These are phyloP conservation scores for Cicer yamashitae DNA, from an alignment of 306 rosid species.

Conservation along the genomic window DNA sequence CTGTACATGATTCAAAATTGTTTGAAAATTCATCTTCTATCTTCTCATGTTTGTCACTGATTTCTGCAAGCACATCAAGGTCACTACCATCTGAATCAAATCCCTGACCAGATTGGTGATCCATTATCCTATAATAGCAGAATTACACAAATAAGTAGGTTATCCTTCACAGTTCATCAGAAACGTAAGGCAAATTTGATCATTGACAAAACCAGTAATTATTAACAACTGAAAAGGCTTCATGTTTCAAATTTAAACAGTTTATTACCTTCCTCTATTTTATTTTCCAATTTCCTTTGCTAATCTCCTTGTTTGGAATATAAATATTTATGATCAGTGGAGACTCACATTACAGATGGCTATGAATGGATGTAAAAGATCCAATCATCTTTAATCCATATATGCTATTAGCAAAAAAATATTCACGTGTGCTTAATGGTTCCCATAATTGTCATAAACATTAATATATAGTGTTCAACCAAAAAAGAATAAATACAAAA, in stretches of 20 bases:
- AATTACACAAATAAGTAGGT: constrained; percentile 25
- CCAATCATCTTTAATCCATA: not conserved
- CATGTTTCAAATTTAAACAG: not conserved
- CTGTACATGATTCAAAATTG: constrained; percentile 47
- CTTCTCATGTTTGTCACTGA: constrained; percentile 43
- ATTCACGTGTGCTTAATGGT: not conserved
- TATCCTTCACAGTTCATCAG: constrained; percentile 30
- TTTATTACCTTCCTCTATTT: not conserved
- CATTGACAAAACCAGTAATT: constrained; percentile 2
- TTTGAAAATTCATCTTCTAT: constrained; percentile 51
- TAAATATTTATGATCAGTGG: too few species aligned
- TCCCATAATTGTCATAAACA: constrained; percentile 23
- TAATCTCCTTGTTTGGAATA: too few species aligned
- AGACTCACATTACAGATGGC: too few species aligned
- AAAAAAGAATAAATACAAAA: not conserved
- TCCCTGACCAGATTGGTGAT: constrained; percentile 52
- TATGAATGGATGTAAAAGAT: not conserved
- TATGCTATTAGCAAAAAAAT: constrained; percentile 9
- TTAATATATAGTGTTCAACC: constrained; percentile 27
- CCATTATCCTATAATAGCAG: constrained; percentile 53
- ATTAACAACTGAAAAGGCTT: constrained; percentile 22
- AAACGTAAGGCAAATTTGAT: constrained; percentile 17
- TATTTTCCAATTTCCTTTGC: not conserved
- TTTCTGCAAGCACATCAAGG: constrained; percentile 59
- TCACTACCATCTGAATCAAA: constrained; percentile 68